phyloP scores from a whole-genome alignment of 2,329 filamentous ascomycete genomes.

The Aspergillus sp. region DNA sequence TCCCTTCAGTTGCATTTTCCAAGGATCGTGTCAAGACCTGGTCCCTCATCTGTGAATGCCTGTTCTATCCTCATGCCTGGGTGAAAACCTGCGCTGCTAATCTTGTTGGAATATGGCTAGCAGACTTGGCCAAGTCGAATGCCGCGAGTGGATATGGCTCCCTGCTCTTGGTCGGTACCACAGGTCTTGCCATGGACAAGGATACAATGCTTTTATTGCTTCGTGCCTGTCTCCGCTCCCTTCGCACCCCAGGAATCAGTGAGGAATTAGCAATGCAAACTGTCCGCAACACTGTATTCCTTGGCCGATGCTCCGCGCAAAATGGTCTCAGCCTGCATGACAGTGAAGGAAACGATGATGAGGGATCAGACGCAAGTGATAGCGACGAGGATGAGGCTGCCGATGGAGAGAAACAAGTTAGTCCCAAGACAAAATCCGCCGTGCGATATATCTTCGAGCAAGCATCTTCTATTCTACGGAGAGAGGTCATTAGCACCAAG shows the following conservation, averaged over 20 bases:
- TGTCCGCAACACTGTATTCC: slow-evolving; percentile 78
- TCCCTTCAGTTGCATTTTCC: slow-evolving; percentile 64
- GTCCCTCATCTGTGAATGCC: slow-evolving; percentile 64
- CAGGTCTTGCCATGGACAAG: slow-evolving; percentile 67
- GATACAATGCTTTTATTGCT: slow-evolving; percentile 62
- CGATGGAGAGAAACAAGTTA: slow-evolving; percentile 31
- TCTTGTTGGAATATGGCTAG: slow-evolving; percentile 74
- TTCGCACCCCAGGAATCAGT: slow-evolving; percentile 65
- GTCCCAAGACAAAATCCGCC: slow-evolving; percentile 43
- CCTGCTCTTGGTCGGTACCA: slow-evolving; percentile 66
- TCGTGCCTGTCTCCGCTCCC: slow-evolving; percentile 56
- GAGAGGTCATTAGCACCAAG: slow-evolving; percentile 65
- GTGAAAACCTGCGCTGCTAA: slow-evolving; percentile 76
- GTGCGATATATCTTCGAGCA: slow-evolving; percentile 77
- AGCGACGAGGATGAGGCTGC: slow-evolving; percentile 44
- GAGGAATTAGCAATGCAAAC: slow-evolving; percentile 76
- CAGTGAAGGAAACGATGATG: slow-evolving; percentile 41
- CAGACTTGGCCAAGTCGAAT: slow-evolving; percentile 70
- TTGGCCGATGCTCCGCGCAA: slow-evolving; percentile 65
- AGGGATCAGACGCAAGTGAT: slow-evolving; percentile 34
- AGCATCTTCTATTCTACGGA: slow-evolving; percentile 74
- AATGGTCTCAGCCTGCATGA: slow-evolving; percentile 52
- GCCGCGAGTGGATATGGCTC: slow-evolving; percentile 53
- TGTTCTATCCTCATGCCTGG: slow-evolving; percentile 69
- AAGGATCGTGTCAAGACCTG: slow-evolving; percentile 66